A percentile compares a stretch with the other conserved stretches of the same genome.
phyloP scores from a whole-genome alignment of 352 stramenopile species.

The Phytophthora cryptogea region DNA sequence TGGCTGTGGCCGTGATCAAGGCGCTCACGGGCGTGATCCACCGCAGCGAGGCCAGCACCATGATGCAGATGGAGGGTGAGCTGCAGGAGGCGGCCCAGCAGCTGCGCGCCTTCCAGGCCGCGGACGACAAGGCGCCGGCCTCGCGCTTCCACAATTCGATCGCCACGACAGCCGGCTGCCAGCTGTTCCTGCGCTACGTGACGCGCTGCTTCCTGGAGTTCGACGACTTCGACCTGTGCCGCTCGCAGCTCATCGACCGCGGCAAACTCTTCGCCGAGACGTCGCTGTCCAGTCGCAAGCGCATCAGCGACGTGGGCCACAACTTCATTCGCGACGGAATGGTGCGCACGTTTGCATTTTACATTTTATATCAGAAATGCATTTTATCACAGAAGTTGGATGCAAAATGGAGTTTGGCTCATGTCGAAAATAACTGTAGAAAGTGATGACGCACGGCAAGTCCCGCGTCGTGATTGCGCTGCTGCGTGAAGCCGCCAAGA shows the following conservation, averaged over 20 bases:
- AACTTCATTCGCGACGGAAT: constrained; percentile 95
- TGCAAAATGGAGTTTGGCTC: no score
- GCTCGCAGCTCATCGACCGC: constrained; percentile 90
- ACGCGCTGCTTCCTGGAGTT: constrained; percentile 91
- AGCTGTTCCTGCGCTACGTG: constrained; percentile 95
- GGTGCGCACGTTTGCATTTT: no score
- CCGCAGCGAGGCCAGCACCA: constrained; percentile 91
- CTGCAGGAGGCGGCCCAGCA: constrained; percentile 85
- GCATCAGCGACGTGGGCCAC: constrained; percentile 92
- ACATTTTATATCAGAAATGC: no score
- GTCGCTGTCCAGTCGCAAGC: constrained; percentile 90
- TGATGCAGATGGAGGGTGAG: constrained; percentile 96
- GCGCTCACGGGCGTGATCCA: constrained; percentile 92
- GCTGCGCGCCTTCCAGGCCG: constrained; percentile 62
- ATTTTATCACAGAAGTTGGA: neutral
- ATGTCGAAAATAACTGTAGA: constrained; percentile 32
- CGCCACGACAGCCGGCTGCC: constrained; percentile 89
- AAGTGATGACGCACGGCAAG: constrained; percentile 94
- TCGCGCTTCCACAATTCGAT: constrained; percentile 86
- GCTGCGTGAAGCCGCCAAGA: constrained; percentile 90
- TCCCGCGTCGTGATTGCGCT: constrained; percentile 93
- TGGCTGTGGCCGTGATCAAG: constrained; percentile 95
- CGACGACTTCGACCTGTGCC: constrained; percentile 93
- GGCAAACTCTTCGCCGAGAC: constrained; percentile 94
- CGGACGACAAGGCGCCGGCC: constrained; percentile 38